Evolutionary conservation across 805 yeast species (phyloP), one percentile per base, ranked within the genome.

Genomic region (Wickerhamiella occidentalis): DNA sequence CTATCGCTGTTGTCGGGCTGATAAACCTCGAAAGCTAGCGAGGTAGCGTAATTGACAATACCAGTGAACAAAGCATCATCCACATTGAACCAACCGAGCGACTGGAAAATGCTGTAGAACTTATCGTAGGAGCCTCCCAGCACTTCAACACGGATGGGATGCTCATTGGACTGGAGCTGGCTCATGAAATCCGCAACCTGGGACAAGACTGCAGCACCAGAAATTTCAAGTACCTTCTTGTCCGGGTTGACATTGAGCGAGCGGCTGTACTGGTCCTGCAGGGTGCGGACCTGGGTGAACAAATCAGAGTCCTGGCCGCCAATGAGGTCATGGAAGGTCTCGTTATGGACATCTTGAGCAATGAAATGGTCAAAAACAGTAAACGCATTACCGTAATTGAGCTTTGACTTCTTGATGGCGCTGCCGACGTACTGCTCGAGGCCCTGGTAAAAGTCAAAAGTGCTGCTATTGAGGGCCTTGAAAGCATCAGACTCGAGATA

Each of bases 41-140:
- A 63, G 12, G 74, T 58, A 40, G 74, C 76, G 55, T 73, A 73
- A 41, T 67, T 65, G 51, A 75, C 74, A 67, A 73, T 66, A 19
- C 74, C 74, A 13, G 71, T 69, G 61, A 72, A 73, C 29, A 54
- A 54, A 47, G 64, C 57, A 49, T 59, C 66, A 28, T 64, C 60
- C n/a, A 58, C 60, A 23, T 56, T 40, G 53, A 65, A 59, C 51
- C 72, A 55, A 25, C 65, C 65, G 44, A 69, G 43, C 26, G 69
- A 50, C 48, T 68, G 70, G 42, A 61, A 63, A 37, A 69, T 52
- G 57, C 68, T 72, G 62, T 61, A 69, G 68, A 73, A 70, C 47
- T 64, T 65, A 58, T 69, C 68, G 62, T 57, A 73, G 5, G 77
- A 67, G 37, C 76, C 76, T 12, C 73, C 70, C 55, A 67, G 61